phyloP scores from a whole-genome alignment of 495 filamentous ascomycete species.

The Letharia columbiana region DNA sequence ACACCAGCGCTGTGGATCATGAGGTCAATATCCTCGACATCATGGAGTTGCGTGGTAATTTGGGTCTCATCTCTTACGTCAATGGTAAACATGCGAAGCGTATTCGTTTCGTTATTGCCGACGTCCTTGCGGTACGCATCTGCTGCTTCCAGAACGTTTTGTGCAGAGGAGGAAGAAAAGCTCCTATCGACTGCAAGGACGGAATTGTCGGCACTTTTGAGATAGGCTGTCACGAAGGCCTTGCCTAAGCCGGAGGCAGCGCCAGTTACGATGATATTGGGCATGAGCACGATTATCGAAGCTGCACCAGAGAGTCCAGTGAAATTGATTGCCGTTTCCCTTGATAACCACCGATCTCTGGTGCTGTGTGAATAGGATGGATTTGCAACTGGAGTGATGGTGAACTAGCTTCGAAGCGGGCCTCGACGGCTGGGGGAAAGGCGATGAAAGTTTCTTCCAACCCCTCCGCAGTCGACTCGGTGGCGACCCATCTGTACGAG shows the following conservation, averaged over 20 bases:
- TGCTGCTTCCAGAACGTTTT: not conserved
- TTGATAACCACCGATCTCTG: not conserved
- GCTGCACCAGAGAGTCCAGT: not conserved
- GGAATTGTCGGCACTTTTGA: not conserved
- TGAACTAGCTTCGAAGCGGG: no score
- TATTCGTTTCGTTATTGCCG: not conserved
- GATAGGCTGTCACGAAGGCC: conserved; percentile 3
- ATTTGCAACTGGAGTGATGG: no score
- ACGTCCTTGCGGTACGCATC: not conserved
- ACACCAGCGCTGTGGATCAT: conserved; percentile 13
- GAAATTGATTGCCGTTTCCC: not conserved
- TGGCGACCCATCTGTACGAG: no score
- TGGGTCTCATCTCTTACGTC: not conserved
- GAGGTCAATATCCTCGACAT: not conserved
- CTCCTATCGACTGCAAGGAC: conserved; percentile 9
- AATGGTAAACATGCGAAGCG: not conserved
- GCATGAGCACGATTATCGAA: not conserved
- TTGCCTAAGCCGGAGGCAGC: conserved; percentile 13
- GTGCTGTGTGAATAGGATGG: not conserved
- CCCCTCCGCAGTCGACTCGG: no score
- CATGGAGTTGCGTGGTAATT: not conserved
- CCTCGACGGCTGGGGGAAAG: no score
- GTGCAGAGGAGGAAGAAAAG: not conserved
- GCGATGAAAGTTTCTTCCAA: no score
- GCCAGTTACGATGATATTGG: conserved; percentile 6